phyloP scores from a whole-genome alignment of 2,329 filamentous ascomycete species.

The Bisporella sp. region DNA sequence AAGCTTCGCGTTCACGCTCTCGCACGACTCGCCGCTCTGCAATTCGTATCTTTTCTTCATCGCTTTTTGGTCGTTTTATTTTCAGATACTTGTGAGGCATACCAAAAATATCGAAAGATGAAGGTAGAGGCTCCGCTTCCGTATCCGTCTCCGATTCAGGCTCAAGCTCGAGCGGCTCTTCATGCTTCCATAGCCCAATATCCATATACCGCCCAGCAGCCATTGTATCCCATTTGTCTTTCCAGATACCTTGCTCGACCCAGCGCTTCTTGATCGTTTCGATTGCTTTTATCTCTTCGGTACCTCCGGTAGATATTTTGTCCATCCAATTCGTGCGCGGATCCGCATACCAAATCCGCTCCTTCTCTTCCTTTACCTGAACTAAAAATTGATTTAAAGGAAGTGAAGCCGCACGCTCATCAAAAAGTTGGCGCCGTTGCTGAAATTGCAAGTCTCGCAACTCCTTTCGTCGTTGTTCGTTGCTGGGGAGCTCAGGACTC shows the following conservation, averaged over 20 bases:
- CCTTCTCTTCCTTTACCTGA: slow-evolving; percentile 8
- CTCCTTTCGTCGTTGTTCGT: slow-evolving; percentile 8
- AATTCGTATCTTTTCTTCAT: slow-evolving; percentile 7
- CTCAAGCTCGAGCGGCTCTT: slow-evolving; percentile 10
- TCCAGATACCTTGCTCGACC: slow-evolving; percentile 23
- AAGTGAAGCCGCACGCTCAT: slow-evolving; percentile 6
- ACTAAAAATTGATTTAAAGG: slow-evolving; percentile 8
- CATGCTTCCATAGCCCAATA: slow-evolving; percentile 9
- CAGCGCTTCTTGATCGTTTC: slow-evolving; percentile 20
- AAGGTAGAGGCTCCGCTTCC: slow-evolving; percentile 4
- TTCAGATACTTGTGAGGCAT: slow-evolving; percentile 3
- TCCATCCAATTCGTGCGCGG: slow-evolving; percentile 5
- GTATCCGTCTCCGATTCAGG: slow-evolving; percentile 4
- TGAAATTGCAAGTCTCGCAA: slow-evolving; percentile 5
- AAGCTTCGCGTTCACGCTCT: slow-evolving; percentile 16
- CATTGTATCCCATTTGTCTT: slow-evolving; percentile 5
- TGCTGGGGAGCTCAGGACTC: slow-evolving; percentile 7
- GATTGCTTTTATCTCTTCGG: slow-evolving; percentile 1
- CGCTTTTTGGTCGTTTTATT: slow-evolving; percentile 6
- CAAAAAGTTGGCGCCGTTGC: slow-evolving; percentile 5
- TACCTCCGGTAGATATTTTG: neutral
- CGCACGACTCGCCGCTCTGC: slow-evolving; percentile 9
- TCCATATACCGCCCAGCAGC: neutral
- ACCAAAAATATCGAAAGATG: slow-evolving; percentile 3
- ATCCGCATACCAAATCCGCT: slow-evolving; percentile 7